These are phyloP conservation scores for Penicillium verhagenii DNA, from an alignment of 495 filamentous ascomycete genomes.

Conservation along the genomic window DNA sequence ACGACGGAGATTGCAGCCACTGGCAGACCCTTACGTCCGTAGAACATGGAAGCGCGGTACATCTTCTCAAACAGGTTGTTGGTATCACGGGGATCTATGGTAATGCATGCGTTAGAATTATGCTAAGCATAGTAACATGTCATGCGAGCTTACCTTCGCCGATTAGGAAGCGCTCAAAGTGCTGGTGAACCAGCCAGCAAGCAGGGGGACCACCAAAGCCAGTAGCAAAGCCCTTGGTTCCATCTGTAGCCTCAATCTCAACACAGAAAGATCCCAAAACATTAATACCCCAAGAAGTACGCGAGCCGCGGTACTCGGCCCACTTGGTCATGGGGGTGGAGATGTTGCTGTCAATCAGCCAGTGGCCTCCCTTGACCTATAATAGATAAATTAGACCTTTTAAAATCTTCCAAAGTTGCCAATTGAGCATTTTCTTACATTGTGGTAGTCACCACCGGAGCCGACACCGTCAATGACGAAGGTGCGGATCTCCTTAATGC, in stretches of 20 bases:
- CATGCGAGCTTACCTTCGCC: constrained; percentile 55
- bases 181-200: constrained; percentile 88
- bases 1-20: constrained; percentile 91
- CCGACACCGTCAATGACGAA: constrained; percentile 84
- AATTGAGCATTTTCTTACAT: constrained; percentile 47
- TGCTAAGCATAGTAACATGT: not conserved
- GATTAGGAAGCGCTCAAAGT: constrained; percentile 87
- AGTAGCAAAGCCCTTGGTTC: constrained; percentile 87
- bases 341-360: constrained; percentile 88
- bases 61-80: constrained; percentile 92
- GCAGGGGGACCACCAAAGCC: constrained; percentile 92
- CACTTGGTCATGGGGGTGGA: constrained; percentile 88
- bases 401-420: not conserved
- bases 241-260: constrained; percentile 86
- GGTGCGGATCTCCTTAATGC: constrained; percentile 76
- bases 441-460: constrained; percentile 91
- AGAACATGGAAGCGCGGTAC: constrained; percentile 94
- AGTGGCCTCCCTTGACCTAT: constrained; percentile 78
- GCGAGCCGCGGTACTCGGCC: constrained; percentile 79
- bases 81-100: constrained; percentile 75
- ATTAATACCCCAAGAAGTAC: constrained; percentile 95
- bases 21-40: constrained; percentile 86
- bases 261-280: constrained; percentile 90
- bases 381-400: constrained; percentile 4
- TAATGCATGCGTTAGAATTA: not conserved